Conservation (phyloP, 257 asterid species). For the Nicotiana tabacum region DNA sequence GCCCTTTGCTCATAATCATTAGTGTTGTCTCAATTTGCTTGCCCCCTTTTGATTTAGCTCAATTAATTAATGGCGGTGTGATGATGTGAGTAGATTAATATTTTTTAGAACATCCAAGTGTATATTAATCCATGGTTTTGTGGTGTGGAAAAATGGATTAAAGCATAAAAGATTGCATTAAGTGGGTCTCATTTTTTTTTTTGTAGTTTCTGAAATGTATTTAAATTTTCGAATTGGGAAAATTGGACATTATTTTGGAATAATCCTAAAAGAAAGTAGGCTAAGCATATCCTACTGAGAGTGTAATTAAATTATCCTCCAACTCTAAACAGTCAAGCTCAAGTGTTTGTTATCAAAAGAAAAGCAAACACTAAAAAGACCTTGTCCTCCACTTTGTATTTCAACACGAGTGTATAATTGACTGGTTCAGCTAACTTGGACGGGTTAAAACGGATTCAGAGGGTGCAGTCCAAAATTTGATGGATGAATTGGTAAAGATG, state of each 20-base stretch:
- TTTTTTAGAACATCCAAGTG: neutral
- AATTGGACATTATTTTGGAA: neutral
- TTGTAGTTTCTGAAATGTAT: neutral
- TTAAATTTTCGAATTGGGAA: neutral
- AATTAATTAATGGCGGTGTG: neutral
- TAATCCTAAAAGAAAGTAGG: neutral
- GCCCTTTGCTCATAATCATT: neutral
- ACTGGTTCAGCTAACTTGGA: neutral
- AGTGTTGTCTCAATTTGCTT: neutral
- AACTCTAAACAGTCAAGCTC: neutral
- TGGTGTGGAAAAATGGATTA: neutral
- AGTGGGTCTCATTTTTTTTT: neutral
- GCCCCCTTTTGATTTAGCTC: neutral
- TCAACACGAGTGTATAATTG: neutral
- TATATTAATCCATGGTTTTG: neutral
- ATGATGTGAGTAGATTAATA: neutral
- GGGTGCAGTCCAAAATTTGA: neutral
- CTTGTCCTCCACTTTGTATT: neutral
- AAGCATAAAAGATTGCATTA: neutral
- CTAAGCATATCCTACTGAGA: neutral
- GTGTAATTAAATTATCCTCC: neutral
- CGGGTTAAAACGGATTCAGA: neutral
- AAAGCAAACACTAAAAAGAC: neutral
- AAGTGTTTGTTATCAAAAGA: neutral
- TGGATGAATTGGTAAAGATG: neutral